phyloP scores from a whole-genome alignment of 345 rosid genomes.

The Gossypium arboreum region DNA sequence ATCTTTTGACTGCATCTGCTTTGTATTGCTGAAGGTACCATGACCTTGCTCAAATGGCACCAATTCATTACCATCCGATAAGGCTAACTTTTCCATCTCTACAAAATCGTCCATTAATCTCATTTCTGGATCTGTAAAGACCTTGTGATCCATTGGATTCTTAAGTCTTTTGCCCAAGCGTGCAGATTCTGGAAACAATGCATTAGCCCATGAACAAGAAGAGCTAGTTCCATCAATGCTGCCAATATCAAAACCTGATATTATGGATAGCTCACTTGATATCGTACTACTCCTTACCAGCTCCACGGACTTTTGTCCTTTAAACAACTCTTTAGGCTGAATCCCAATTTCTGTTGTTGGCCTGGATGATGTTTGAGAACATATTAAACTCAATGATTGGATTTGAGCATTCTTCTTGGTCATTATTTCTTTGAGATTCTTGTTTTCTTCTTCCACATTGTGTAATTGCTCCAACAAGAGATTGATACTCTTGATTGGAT shows the following conservation, averaged over 20 bases:
- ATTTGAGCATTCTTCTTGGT: conserved; percentile 52
- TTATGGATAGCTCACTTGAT: conserved; percentile 28
- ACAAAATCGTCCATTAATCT: conserved; percentile 67
- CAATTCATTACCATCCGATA: conserved; percentile 32
- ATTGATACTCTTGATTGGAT: conserved; percentile 36
- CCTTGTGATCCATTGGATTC: conserved; percentile 26
- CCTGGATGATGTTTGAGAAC: conserved; percentile 47
- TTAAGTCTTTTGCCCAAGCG: conserved; percentile 35
- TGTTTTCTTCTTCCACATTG: conserved; percentile 69
- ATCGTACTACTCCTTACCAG: conserved; percentile 19
- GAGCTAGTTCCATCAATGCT: conserved; percentile 47
- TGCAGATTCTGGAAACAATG: conserved; percentile 47
- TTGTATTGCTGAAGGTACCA: conserved; percentile 9
- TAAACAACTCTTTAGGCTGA: conserved; percentile 26
- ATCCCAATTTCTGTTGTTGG: conserved; percentile 44
- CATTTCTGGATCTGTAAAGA: conserved; percentile 42
- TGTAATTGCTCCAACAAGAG: conserved; percentile 51
- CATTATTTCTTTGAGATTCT: conserved; percentile 58
- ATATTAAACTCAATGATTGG: conserved; percentile 45
- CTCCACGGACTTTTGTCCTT: conserved; percentile 31
- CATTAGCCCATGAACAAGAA: conserved; percentile 61
- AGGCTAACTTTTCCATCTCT: conserved; percentile 81
- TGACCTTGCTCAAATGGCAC: conserved; percentile 24
- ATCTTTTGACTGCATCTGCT: conserved; percentile 22
- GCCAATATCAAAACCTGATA: conserved; percentile 30